Evolutionary conservation across 495 filamentous ascomycete species (phyloP), one percentile per base, ranked within the genome.

Genomic region (Wilcoxina mikolae): DNA sequence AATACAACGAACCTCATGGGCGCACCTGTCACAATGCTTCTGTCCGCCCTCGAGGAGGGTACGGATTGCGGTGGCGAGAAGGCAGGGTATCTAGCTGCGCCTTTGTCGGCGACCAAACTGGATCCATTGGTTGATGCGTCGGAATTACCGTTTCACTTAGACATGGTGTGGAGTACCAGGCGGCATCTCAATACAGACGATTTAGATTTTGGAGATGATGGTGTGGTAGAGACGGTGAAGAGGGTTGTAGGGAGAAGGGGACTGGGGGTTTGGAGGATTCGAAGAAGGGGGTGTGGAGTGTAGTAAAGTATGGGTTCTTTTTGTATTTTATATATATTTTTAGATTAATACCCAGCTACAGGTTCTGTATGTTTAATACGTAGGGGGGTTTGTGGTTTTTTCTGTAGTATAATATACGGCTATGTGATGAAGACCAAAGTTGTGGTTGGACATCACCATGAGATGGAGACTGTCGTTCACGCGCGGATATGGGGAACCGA

Each of bases 151-250:
- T 58, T 84, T 27, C 60, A 69, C 56, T 82, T 79, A 59, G 73
- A 75, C 60, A 77, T 77, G 66, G 69, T 89, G 1, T 94, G 87
- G 87, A 73, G 72, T 20, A 78, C 86, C 54, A 71, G 65, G 29
- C 73, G 75, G 44, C 91, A 98, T 68, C 63, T 96, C 23, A 94
- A 88, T 59, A 72, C 96, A 44, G 91, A 98, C 70, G 91, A 96
- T 72, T 64, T 98, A 58, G 89, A 96, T 69, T 85, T 93, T 65
- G 86, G 68, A 0, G 77, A 82, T 33, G 93, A 96, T 53, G 93
- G 91, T 5, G 67, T 98, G 39, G 72, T 79, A 69, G 64, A 73
- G 48, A 95, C 93, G 4, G 59, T 96, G 48, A 67, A 67, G 42
- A 70, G 87, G 54, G 85, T 95, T 9, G 66, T 95, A 42, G 87